A percentile compares a stretch with the other conserved stretches of the same genome.
Evolutionary conservation across 176 grass and related monocot genomes (phyloP).

Genomic region (Rhynchospora tenuis): DNA sequence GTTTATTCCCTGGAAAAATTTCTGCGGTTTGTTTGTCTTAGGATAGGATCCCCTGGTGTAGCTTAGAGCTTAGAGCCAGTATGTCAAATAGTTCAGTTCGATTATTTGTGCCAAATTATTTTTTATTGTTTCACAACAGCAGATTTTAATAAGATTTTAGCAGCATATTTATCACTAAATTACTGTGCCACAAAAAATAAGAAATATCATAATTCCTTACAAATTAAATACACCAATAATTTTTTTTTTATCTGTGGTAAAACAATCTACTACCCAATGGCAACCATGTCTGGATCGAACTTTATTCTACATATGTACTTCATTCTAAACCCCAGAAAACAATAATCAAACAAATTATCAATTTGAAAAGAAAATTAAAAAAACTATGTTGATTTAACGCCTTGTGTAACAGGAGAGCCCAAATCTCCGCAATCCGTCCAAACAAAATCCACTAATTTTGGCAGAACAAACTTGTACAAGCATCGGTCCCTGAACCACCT

Average conservation of each 20-base stretch:
- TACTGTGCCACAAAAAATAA: not conserved
- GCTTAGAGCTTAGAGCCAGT: not conserved
- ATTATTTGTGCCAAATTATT: not conserved
- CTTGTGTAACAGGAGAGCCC: not conserved
- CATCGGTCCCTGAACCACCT: constrained; percentile 12
- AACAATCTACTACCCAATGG: not conserved
- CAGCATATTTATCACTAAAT: not conserved
- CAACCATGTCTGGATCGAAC: not conserved
- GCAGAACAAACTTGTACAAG: constrained; percentile 12
- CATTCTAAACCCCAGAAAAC: not conserved
- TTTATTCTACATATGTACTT: not conserved
- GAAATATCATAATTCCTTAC: not conserved
- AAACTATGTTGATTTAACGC: not conserved
- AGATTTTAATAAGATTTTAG: not conserved
- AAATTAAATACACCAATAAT: not conserved
- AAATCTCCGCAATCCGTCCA: constrained; percentile 20
- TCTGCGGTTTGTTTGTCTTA: no score
- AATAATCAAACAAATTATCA: not conserved
- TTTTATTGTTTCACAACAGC: not conserved
- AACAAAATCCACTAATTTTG: not conserved
- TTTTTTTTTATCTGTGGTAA: not conserved
- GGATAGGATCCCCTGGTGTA: no score
- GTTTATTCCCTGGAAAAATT: no score
- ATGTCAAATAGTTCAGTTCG: not conserved
- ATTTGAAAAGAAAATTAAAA: not conserved